Evolutionary conservation across 768 basidiomycete genomes (phyloP), one percentile per base, ranked within the genome.

Genomic region (Boletus insuetus): DNA sequence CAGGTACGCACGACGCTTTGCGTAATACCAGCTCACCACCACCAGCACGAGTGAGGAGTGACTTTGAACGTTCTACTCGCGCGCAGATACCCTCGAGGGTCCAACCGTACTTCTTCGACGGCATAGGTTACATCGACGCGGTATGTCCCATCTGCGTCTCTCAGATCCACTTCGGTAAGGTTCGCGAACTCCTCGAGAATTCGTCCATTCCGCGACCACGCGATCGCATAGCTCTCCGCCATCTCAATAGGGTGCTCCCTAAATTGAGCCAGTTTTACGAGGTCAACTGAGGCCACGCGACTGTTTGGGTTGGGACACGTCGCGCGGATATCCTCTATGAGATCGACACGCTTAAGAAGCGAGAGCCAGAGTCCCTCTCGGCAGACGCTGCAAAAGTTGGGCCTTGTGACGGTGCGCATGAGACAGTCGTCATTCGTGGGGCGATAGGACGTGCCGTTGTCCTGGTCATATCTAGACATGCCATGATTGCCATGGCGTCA

Each of bases 351-450:
- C 41, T 70, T 68, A 9, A 90, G 76, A 20, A 90, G 80, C 17
- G 82, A 75, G 45, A 82, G 70, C 89, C 90, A 91, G 32, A 91
- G 81, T 6, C 80, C 87, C 59, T 91, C 90, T 14, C 80, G 62
- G 64, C 90, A 92, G 48, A 82, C 84, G 58, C 76, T 82, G 76
- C 90, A 91, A 66, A 91, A 87, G 64, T 86, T 81, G 51, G 87
- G 84, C 0, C 79, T 77, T 29, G 79, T 83, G 40, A 89, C 84
- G 50, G 74, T 73, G 40, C 90, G 87, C 90, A 92, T 91, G 45
- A 91, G 81, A 65, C 90, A 91, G 67, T 84, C 86, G 56, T 89
- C 84, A 59, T 90, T 89, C 3, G 89, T 91, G 4, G 90, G 90
- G n/a, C 90, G 81, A 69, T 87, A 91, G 4, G 81, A 79, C 0